phyloP scores from a whole-genome alignment of 495 filamentous ascomycete genomes.

The Podospora didyma region DNA sequence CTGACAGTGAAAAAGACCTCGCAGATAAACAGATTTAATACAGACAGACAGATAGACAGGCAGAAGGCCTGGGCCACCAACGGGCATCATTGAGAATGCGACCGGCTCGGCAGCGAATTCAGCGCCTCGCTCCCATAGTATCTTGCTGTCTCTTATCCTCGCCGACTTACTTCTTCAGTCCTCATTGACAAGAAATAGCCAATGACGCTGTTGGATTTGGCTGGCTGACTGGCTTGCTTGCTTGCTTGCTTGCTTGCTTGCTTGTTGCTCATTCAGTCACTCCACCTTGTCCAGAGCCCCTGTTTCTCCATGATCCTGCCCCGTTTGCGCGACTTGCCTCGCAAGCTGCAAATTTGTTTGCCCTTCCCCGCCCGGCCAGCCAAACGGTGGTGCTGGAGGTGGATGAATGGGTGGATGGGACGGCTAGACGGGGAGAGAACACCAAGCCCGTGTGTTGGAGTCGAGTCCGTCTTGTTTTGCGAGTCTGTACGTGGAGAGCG shows the following conservation, averaged over 20 bases:
- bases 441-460: background rate
- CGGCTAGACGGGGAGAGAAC: background rate
- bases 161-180: too few species aligned
- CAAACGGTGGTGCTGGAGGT: background rate
- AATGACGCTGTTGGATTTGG: too few species aligned
- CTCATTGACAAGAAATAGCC: too few species aligned
- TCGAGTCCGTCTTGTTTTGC: background rate
- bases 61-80: background rate
- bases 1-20: too few species aligned
- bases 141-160: background rate
- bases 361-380: background rate
- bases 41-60: background rate
- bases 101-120: background rate
- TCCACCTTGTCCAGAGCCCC: background rate
- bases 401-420: background rate
- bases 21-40: background rate
- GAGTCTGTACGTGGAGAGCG: too few species aligned
- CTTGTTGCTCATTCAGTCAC: background rate
- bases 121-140: background rate
- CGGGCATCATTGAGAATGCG: background rate
- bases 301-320: background rate
- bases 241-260: background rate
- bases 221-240: background rate
- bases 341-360: background rate
- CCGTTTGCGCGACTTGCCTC: background rate